phyloP scores from a whole-genome alignment of 2,329 filamentous ascomycete genomes.

The Coniochaeta sp. region DNA sequence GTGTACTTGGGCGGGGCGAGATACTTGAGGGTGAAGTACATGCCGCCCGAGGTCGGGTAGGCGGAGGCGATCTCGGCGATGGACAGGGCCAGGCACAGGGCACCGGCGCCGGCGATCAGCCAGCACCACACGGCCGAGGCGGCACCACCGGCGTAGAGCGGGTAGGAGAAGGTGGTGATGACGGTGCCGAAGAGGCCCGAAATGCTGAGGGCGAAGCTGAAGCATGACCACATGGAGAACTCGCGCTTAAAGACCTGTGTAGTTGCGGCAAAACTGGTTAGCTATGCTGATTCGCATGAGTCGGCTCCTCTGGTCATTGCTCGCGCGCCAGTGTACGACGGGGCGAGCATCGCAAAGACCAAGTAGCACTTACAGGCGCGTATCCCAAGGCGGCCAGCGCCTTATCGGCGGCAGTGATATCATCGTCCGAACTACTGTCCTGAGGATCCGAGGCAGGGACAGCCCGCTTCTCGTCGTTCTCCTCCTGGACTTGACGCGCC shows the following conservation, averaged over 20 bases:
- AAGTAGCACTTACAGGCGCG: constrained; percentile 19
- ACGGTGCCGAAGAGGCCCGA: constrained; percentile 47
- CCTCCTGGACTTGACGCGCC: background rate
- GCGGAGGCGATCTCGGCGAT: constrained; percentile 50
- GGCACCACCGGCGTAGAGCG: constrained; percentile 43
- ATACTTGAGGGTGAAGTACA: constrained; percentile 49
- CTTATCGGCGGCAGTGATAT: constrained; percentile 18
- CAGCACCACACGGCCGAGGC: constrained; percentile 51
- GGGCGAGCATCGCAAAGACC: background rate
- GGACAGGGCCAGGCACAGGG: constrained; percentile 45
- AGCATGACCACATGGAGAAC: constrained; percentile 47
- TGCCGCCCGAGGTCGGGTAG: constrained; percentile 44
- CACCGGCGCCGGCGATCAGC: constrained; percentile 47
- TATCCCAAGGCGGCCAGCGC: constrained; percentile 28
- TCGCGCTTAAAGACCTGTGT: constrained; percentile 49
- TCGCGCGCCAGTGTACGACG: background rate
- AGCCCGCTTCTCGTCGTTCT: background rate
- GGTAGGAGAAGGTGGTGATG: constrained; percentile 47
- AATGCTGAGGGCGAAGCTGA: constrained; percentile 53
- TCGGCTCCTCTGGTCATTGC: background rate
- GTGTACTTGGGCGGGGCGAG: constrained; percentile 39
- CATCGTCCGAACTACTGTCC: constrained; percentile 7
- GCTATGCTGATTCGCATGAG: background rate
- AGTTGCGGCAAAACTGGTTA: constrained; percentile 4
- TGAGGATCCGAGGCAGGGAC: background rate